Base-by-base conservation (phyloP, 805 yeast species). In the Starmerella stigmatis region DNA sequence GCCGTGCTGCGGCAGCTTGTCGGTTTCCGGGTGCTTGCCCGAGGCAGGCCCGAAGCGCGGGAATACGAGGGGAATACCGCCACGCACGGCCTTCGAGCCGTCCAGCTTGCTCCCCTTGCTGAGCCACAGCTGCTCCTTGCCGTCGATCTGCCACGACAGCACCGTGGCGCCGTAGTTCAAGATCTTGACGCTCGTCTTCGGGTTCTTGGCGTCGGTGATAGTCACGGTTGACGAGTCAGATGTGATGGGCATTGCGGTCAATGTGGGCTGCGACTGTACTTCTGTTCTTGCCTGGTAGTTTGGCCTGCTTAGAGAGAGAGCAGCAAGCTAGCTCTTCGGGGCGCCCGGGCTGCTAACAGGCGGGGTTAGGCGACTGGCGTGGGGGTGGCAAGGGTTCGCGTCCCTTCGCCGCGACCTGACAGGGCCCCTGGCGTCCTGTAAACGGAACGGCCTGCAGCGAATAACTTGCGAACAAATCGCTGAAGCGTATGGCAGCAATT, bases 1-100 rank as follows among this genome's bases (percentile, higher is more conserved):
- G 1, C 98, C 98, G 61, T 92, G 98, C 67, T 92, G 97, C 16
- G 96, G 96, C 52, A 92, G 73, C 28, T 72, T 62, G 45, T 68
- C 71, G 7, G 73, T 70, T 26, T 71, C 69, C 2, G 58, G 49
- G 39, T 57, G 60, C 16, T 47, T 43, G 19, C 55, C 56, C 12
- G n/a, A 39, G 3, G 59, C 34, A 54, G 77, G 86, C 48, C 98
- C 97, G 56, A 67, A 67, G 9, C 69, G 84, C 2, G 98, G 98
- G 72, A 92, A 92, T 8, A 89, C 97, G 20, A 92, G 68, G 11
- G 98, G 98, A 43, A 92, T 84, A 42, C 98, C 98, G 53, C 98
- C 98, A 62, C 98, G 76, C 16, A 92, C 96, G 1, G 98, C 94
- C 60, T 81, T 83, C 36, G 89, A 67, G 10, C 97, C 97, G 59